Conservation (phyloP, 2,329 filamentous ascomycete genomes). For the Penicillium sclerotiorum region DNA sequence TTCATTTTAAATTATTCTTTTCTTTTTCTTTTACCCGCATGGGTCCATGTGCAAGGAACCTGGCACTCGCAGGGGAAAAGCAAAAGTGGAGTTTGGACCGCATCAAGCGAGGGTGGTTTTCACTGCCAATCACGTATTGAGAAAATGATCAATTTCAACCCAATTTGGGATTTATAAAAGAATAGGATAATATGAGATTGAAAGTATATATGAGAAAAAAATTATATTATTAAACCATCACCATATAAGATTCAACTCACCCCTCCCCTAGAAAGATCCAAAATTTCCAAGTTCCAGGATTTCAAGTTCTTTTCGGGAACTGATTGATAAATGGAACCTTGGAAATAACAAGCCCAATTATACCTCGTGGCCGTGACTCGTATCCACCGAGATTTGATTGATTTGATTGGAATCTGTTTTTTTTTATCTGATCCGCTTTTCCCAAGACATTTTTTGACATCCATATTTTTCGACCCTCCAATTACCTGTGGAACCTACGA, state of each 20-base stretch:
- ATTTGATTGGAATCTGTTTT: no score
- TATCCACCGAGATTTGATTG: constrained; percentile 17
- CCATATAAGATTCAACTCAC: no score
- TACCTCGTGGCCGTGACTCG: background rate
- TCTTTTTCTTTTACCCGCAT: background rate
- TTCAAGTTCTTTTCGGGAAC: no score
- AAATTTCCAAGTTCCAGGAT: no score
- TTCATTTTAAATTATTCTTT: no score
- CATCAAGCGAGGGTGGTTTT: background rate
- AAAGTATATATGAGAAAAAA: no score
- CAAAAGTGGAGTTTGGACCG: background rate
- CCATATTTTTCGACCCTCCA: background rate
- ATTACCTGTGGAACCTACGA: constrained; percentile 4
- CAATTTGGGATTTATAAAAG: background rate
- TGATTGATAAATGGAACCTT: constrained; percentile 29
- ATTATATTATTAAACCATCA: no score
- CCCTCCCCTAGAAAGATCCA: no score
- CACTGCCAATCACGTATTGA: no score
- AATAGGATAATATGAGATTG: background rate
- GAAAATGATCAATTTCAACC: no score
- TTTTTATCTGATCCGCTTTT: constrained; percentile 31
- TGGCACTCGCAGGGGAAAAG: background rate
- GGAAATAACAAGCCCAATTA: constrained; percentile 11
- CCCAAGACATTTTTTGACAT: background rate
- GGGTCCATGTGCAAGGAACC: constrained; percentile 9